A percentile compares a stretch with the other conserved stretches of the same genome.
phyloP scores from a whole-genome alignment of 202 grass and related monocot genomes.

The Saccharum hybrid region DNA sequence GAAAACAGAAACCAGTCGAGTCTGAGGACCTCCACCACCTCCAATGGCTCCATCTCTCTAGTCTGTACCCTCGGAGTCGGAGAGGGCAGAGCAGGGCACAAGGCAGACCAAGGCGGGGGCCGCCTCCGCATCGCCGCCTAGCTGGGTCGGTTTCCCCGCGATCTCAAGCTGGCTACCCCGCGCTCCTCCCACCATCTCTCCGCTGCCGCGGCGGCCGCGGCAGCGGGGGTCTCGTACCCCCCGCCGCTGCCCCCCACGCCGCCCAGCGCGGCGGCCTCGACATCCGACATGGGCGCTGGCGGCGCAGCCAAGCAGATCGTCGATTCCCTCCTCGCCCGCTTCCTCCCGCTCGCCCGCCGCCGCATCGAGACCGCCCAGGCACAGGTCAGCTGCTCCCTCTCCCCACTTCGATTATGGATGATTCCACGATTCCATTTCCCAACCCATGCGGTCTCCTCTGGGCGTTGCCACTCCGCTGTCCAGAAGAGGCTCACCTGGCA shows the following conservation, averaged over 20 bases:
- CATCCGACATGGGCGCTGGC: slow-evolving; percentile 66
- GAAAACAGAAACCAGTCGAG: neutral
- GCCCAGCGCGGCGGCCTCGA: slow-evolving; percentile 32
- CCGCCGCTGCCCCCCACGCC: slow-evolving; percentile 50
- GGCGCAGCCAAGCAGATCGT: slow-evolving; percentile 97
- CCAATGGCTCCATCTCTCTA: neutral
- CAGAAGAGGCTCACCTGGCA: neutral
- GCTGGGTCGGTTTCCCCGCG: neutral
- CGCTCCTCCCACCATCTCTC: slow-evolving; percentile 62
- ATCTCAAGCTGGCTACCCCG: slow-evolving; percentile 61
- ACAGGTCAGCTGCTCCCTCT: slow-evolving; percentile 57
- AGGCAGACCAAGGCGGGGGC: neutral
- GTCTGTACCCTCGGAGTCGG: neutral
- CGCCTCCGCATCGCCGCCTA: slow-evolving; percentile 56
- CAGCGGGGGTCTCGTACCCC: slow-evolving; percentile 52
- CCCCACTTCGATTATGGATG: neutral
- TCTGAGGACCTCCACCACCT: too few species aligned
- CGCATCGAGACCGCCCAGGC: slow-evolving; percentile 99
- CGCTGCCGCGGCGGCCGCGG: slow-evolving; percentile 30
- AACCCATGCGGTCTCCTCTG: neutral
- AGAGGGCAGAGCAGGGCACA: neutral
- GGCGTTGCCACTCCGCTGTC: neutral
- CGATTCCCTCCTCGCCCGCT: slow-evolving; percentile 89
- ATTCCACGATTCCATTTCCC: neutral
- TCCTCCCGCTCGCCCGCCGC: slow-evolving; percentile 93